These are phyloP conservation scores for Dictyostelium citrinum DNA, from an alignment of 78 protist species.

Conservation along the genomic window DNA sequence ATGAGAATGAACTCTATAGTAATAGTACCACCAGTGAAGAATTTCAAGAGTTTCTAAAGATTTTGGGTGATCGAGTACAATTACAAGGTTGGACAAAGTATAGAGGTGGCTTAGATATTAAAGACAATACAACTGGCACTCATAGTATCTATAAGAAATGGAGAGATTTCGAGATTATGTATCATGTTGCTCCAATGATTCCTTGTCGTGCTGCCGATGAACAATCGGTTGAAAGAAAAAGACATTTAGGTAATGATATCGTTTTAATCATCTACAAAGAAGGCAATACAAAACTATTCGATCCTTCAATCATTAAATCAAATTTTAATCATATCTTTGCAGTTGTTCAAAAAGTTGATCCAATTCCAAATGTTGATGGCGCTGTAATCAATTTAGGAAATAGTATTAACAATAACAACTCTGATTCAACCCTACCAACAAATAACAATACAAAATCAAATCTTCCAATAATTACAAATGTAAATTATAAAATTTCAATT, in stretches of 20 bases:
- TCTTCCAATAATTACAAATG: not conserved
- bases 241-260: slow-evolving; percentile 88
- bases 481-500: slow-evolving; percentile 37
- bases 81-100: slow-evolving; percentile 74
- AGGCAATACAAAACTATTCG: slow-evolving; percentile 37
- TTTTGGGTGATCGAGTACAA: slow-evolving; percentile 66
- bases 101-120: slow-evolving; percentile 84
- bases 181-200: slow-evolving; percentile 83
- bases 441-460: not conserved
- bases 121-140: slow-evolving; percentile 75
- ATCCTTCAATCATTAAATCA: slow-evolving; percentile 67
- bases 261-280: slow-evolving; percentile 81
- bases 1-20: slow-evolving; percentile 60
- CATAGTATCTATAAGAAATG: slow-evolving; percentile 48
- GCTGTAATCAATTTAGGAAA: not conserved
- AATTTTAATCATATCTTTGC: slow-evolving; percentile 82
- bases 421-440: not conserved
- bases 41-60: slow-evolving; percentile 53
- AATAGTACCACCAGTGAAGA: slow-evolving; percentile 36
- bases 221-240: slow-evolving; percentile 84
- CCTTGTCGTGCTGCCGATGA: slow-evolving; percentile 44
- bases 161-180: slow-evolving; percentile 84
- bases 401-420: not conserved
- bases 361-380: not conserved
- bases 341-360: slow-evolving; percentile 38